A percentile compares a stretch with the other conserved stretches of the same genome.
Conservation (phyloP, 1,284 basidiomycete genomes). For the Leccinum pachyderme region DNA sequence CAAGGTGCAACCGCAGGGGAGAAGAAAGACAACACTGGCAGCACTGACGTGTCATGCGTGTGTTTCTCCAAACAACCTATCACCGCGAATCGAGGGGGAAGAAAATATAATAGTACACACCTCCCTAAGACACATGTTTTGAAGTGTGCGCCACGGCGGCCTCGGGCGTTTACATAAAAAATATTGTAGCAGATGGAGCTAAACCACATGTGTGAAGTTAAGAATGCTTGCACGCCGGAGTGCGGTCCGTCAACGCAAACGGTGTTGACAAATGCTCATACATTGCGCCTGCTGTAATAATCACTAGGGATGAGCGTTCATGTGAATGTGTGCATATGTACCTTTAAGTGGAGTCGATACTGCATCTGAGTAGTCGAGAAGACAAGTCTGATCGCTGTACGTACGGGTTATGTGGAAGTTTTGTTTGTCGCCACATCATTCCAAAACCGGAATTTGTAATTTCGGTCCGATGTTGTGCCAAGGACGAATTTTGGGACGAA, state of each 20-base stretch:
- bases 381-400: no score
- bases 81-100: not conserved
- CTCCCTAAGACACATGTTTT: no score
- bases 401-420: no score
- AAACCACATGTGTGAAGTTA: no score
- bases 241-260: not conserved
- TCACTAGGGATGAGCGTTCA: not conserved
- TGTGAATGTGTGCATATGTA: not conserved
- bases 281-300: not conserved
- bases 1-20: not conserved
- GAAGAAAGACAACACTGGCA: not conserved
- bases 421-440: not conserved
- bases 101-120: no score
- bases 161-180: no score
- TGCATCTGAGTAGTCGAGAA: not conserved
- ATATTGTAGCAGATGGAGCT: no score
- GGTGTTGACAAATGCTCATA: not conserved
- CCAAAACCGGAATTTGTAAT: not conserved
- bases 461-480: not conserved
- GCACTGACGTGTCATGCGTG: not conserved
- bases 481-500: no score
- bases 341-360: not conserved
- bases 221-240: not conserved
- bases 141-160: no score
- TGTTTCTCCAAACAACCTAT: not conserved